phyloP scores from a whole-genome alignment of 345 rosid species.

The Hibiscus syriacus region DNA sequence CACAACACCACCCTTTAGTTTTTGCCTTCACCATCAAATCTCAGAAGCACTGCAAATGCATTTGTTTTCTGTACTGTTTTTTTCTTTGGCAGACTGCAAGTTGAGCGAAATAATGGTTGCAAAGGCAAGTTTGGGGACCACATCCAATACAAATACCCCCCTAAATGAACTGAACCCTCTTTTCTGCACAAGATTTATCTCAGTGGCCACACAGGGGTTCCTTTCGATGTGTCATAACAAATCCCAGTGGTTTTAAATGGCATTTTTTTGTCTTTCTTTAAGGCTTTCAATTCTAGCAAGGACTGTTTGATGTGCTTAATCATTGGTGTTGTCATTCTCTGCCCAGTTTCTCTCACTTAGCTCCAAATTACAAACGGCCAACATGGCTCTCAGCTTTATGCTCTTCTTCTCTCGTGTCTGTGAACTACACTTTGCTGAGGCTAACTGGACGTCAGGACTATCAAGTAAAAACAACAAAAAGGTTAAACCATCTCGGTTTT shows the following conservation, averaged over 20 bases:
- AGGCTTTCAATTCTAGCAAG: neutral
- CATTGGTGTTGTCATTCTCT: neutral
- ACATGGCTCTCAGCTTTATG: constrained; percentile 1
- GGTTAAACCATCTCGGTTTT: no score
- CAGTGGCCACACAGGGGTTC: neutral
- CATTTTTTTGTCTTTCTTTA: neutral
- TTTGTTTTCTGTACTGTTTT: neutral
- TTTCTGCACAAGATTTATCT: neutral
- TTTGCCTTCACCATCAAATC: no score
- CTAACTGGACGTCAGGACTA: neutral
- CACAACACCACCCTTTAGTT: no score
- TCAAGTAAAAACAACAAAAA: no score
- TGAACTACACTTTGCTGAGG: neutral
- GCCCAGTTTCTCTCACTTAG: neutral
- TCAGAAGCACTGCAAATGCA: neutral
- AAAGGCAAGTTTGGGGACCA: constrained; percentile 15
- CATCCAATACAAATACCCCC: neutral
- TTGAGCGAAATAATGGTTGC: neutral
- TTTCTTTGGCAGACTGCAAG: neutral
- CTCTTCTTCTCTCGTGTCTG: neutral
- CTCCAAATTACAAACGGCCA: neutral
- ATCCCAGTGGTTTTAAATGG: constrained; percentile 13
- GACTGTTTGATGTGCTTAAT: neutral
- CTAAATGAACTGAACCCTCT: neutral
- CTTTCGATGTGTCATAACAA: constrained; percentile 9